Percentiles rank a stretch among this genome's conserved stretches.
These are phyloP conservation scores for Cyclotella sp. DNA, from an alignment of 108 stramenopile genomes.

Conservation along the genomic window DNA sequence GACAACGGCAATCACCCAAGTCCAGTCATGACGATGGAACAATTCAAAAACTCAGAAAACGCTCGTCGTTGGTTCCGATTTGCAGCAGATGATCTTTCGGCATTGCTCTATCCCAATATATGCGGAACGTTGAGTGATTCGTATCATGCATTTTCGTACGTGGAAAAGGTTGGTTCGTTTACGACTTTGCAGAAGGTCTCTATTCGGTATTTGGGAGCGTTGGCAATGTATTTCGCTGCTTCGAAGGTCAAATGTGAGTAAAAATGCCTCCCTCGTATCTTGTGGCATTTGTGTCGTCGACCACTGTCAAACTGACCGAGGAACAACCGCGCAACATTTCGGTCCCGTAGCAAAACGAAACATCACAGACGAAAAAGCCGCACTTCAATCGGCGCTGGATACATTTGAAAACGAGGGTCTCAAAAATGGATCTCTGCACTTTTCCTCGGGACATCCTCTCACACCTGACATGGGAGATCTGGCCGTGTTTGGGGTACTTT, in stretches of 20 bases:
- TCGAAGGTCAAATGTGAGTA: conserved; percentile 83
- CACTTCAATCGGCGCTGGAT: conserved; percentile 67
- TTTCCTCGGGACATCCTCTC: conserved; percentile 29
- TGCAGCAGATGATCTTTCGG: conserved; percentile 85
- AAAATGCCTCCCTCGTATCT: conserved; percentile 1
- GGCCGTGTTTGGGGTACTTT: conserved; percentile 85
- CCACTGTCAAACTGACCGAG: background rate
- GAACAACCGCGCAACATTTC: background rate
- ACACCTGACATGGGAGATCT: conserved; percentile 80
- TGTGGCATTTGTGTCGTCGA: background rate
- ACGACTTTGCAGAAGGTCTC: conserved; percentile 60
- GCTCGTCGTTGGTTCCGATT: conserved; percentile 74
- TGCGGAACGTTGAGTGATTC: conserved; percentile 79
- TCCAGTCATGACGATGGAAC: conserved; percentile 47
- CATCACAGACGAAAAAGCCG: conserved; percentile 78
- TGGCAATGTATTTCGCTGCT: conserved; percentile 93
- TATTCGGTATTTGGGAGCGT: conserved; percentile 73
- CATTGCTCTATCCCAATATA: conserved; percentile 90
- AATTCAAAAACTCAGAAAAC: conserved; percentile 56
- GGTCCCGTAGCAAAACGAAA: conserved; percentile 65
- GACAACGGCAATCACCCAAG: conserved; percentile 20
- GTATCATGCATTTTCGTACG: conserved; percentile 85
- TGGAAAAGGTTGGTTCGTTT: conserved; percentile 67
- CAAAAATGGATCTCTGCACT: conserved; percentile 37
- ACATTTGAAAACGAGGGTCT: conserved; percentile 66